Base-by-base conservation (phyloP, 2,329 filamentous ascomycete species). In the Polytolypa hystricis region DNA sequence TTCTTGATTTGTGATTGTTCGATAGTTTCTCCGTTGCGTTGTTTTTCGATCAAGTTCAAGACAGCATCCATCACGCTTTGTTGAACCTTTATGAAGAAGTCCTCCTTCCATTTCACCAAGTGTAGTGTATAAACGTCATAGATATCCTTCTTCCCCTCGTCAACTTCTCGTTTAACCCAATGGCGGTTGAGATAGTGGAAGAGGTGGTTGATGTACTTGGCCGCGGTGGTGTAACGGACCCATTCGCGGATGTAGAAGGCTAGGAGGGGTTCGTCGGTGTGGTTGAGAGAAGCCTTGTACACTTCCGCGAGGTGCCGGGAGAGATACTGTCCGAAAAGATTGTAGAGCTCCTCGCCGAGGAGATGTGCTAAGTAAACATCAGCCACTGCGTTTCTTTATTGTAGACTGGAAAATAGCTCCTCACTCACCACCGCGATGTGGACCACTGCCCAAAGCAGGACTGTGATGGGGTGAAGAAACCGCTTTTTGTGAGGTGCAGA, bases 161-260 rank as follows among this genome's bases (percentile, higher is more conserved):
- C 91, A 65, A 98, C 94, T 64, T 98, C 91, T 19, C 91, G 74
- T 71, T 95, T 98, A 2, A 98, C 91, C 91, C 93, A 98, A 63
- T 98, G 91, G 19, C 91, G 77, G 56, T 98, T 98, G 17, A 98
- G 75, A 56, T 98, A 98, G 37, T 81, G 72, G 69, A 98, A 98
- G 5, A 98, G 68, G 57, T 98, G 89, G 61, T 98, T 93, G 58
- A 95, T 91, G 64, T 93, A 98, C 61, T 93, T 93, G 41, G 87
- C 91, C 1, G 91, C 89, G 10, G 83, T 84, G 2, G 91, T 98
- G 64, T 95, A 98, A 42, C 91, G 77, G 47, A 81, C 79, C 91
- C 91, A 98, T 70, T 98, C 87, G 55, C 82, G 78, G 59, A 96
- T 98, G 60, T 98, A 98, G 62, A 89, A 96, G 14, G 73, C 72